Evolutionary conservation across 73 alveolate genomes (phyloP).

Genomic region (Urostyla sp.): DNA sequence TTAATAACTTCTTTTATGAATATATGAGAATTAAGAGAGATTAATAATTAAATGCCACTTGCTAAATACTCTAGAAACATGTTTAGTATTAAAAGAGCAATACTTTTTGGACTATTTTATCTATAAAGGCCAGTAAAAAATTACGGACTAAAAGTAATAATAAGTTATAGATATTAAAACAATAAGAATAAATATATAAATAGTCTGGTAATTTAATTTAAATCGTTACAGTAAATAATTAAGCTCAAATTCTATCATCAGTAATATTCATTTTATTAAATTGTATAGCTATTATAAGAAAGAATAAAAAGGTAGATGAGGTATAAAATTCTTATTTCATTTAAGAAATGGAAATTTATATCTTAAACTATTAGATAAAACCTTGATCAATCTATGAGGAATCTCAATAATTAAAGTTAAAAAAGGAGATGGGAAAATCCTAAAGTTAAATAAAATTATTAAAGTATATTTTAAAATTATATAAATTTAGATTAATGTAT

Average conservation of each 20-base stretch:
- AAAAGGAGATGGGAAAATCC: constrained; percentile 56
- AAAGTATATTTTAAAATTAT: neutral
- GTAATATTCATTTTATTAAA: neutral
- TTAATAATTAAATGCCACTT: neutral
- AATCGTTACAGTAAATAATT: neutral
- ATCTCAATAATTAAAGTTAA: constrained; percentile 20
- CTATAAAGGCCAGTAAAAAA: too few species aligned
- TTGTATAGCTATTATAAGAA: neutral
- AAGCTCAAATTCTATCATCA: neutral
- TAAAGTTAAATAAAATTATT: neutral
- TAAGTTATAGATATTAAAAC: neutral
- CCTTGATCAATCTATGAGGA: neutral
- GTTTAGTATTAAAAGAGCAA: neutral
- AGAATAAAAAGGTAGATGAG: neutral
- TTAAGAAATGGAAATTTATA: constrained; percentile 13
- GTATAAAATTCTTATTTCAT: too few species aligned
- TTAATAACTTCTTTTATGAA: neutral
- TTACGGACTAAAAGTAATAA: too few species aligned
- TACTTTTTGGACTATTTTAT: too few species aligned
- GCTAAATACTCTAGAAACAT: neutral
- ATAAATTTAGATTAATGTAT: constrained; percentile 1
- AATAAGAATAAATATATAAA: neutral
- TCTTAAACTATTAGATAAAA: neutral
- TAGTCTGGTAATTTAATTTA: neutral
- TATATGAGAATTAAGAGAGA: neutral